Conservation (phyloP, 129 eudicot species). For the Helichrysum umbraculigerum region DNA sequence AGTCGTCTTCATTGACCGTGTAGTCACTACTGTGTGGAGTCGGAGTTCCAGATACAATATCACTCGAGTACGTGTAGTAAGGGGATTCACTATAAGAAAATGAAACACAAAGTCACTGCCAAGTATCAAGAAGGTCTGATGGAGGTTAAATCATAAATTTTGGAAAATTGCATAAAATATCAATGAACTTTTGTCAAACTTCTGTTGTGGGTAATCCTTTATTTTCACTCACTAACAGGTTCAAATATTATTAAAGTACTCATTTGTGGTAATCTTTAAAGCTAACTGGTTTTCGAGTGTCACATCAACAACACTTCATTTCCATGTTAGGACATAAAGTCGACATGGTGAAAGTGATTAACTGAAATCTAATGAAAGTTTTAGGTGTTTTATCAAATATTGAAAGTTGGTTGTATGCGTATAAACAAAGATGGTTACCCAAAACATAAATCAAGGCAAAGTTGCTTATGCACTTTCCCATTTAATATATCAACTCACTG, state of each 20-base stretch:
- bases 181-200: neutral
- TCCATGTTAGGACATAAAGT: too few species aligned
- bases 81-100: conserved; percentile 52
- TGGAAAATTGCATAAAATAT: neutral
- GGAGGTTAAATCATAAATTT: neutral
- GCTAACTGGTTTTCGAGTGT: too few species aligned
- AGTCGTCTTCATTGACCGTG: conserved; percentile 73
- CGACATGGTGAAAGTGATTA: too few species aligned
- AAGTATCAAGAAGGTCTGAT: neutral
- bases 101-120: neutral
- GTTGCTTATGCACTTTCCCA: neutral
- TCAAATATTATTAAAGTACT: too few species aligned
- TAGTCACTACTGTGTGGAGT: conserved; percentile 82
- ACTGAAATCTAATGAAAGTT: too few species aligned
- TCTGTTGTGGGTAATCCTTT: neutral
- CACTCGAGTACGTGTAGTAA: conserved; percentile 62
- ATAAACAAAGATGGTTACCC: neutral
- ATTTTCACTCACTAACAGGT: neutral
- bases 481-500: neutral
- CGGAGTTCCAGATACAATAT: conserved; percentile 61
- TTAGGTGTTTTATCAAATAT: neutral
- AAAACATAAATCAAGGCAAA: neutral
- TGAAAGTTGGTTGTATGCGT: neutral
- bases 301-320: too few species aligned
- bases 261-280: too few species aligned